Evolutionary conservation across 176 grass and related monocot genomes (phyloP).

Genomic region (Carex kokanica): DNA sequence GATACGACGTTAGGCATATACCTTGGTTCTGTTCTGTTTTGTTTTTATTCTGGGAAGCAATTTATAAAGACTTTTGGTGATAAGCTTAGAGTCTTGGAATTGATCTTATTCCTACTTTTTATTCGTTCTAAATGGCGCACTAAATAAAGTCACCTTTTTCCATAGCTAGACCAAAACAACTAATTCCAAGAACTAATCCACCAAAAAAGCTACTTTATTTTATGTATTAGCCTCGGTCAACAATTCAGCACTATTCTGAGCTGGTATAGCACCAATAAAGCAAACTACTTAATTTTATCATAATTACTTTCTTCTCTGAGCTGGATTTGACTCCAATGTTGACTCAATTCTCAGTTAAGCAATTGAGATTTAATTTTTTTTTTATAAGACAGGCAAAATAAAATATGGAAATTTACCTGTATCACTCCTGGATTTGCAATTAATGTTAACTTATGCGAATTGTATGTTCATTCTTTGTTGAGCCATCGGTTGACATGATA

Average conservation of each 20-base stretch:
- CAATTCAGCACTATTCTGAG: not conserved
- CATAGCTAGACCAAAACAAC: not conserved
- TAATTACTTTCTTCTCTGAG: not conserved
- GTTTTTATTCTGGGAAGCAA: not conserved
- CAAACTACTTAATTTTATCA: not conserved
- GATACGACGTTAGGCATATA: not conserved
- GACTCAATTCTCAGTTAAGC: not conserved
- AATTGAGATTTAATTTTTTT: not conserved
- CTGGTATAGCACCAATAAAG: not conserved
- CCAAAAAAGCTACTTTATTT: not conserved
- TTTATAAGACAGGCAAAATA: not conserved
- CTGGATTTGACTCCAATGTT: not conserved
- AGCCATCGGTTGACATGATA: not conserved
- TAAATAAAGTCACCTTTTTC: conserved; percentile 5
- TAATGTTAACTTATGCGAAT: not conserved
- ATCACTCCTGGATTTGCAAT: not conserved
- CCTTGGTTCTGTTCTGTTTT: not conserved
- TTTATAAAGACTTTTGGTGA: not conserved
- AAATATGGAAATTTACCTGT: not conserved
- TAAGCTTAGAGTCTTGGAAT: not conserved
- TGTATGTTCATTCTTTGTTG: not conserved
- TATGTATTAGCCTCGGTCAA: not conserved
- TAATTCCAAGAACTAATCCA: not conserved
- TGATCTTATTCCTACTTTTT: not conserved
- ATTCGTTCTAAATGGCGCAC: conserved; percentile 5